Evolutionary conservation across 345 rosid genomes (phyloP), one percentile per base, ranked within the genome.

Genomic region (Angophora floribunda): DNA sequence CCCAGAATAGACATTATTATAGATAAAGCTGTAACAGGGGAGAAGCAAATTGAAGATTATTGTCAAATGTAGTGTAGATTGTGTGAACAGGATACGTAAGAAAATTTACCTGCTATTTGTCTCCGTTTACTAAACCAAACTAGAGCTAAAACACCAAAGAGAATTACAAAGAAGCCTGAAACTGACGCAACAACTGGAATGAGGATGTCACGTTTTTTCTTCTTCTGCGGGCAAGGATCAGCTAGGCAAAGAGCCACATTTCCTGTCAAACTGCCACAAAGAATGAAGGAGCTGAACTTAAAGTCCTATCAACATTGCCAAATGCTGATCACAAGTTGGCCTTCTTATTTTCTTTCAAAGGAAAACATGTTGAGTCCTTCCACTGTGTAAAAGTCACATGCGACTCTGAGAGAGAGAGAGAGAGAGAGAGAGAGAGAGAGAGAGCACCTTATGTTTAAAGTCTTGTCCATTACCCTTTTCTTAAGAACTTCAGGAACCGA

Each of bases 131-230:
- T 86, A 52, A 19, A 59, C 88, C 89, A 91, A 28, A 91, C 47
- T 28, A 89, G 22, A 52, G 80, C 78, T n/a, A 89, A 13, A 57
- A 91, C 93, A 50, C 47, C 85, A 57, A 93, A 51, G 85, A 63
- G 14, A 63, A 88, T 24, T 10, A 93, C 50, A 12, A 89, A 47
- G 32, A 88, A 30, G 51, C 92, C 52, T 49, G 87, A 93, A 86
- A 88, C 86, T 52, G 94, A 85, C 22, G 87, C 90, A 12, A 88
- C 87, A 9, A 92, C 24, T 41, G 95, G 96, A 79, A 92, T 89
- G 6, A 93, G 26, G 53, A 91, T 41, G 65, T 65, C 87, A 44
- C 75, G 93, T 88, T 89, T 90, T 90, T 90, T 92, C 90, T 90
- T 91, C 89, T 36, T 78, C 65, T 75, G 89, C 85, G 24, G 44